These are phyloP conservation scores for Mycena citricolor DNA, from an alignment of 1,284 basidiomycete genomes.

Conservation along the genomic window DNA sequence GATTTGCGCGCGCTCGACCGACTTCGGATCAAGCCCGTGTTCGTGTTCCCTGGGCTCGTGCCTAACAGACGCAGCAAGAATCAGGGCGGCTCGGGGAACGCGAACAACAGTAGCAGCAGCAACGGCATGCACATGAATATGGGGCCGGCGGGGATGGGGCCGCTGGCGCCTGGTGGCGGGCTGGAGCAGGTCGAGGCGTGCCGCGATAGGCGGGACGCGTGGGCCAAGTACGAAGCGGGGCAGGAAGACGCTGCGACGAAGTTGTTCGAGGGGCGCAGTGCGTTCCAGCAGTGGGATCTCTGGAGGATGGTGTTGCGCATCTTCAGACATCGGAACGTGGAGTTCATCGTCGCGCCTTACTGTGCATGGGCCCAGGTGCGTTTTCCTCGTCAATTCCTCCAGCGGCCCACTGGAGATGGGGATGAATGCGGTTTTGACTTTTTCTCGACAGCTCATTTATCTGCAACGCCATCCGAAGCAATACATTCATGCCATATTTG, in stretches of 20 bases:
- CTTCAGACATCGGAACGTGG: slow-evolving; percentile 93
- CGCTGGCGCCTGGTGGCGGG: too few species aligned
- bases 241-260: slow-evolving; percentile 85
- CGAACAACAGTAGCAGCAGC: not conserved
- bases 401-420: too few species aligned
- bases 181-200: slow-evolving; percentile 69
- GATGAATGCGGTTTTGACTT: slow-evolving; percentile 20
- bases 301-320: slow-evolving; percentile 91
- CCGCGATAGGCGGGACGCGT: slow-evolving; percentile 78
- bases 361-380: slow-evolving; percentile 89
- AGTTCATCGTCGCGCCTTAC: slow-evolving; percentile 96
- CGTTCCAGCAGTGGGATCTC: slow-evolving; percentile 78
- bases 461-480: slow-evolving; percentile 90
- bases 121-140: not conserved
- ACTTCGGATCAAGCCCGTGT: slow-evolving; percentile 93
- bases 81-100: not conserved
- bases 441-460: slow-evolving; percentile 74
- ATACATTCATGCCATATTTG: slow-evolving; percentile 95
- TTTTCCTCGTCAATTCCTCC: slow-evolving; percentile 31
- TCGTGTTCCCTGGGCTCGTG: slow-evolving; percentile 89
- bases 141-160: not conserved
- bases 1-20: slow-evolving; percentile 91
- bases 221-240: slow-evolving; percentile 87
- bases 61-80: slow-evolving; percentile 66
- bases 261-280: slow-evolving; percentile 73